These are phyloP conservation scores for Monosporascus sp. DNA, from an alignment of 2,329 filamentous ascomycete species.

Conservation along the genomic window DNA sequence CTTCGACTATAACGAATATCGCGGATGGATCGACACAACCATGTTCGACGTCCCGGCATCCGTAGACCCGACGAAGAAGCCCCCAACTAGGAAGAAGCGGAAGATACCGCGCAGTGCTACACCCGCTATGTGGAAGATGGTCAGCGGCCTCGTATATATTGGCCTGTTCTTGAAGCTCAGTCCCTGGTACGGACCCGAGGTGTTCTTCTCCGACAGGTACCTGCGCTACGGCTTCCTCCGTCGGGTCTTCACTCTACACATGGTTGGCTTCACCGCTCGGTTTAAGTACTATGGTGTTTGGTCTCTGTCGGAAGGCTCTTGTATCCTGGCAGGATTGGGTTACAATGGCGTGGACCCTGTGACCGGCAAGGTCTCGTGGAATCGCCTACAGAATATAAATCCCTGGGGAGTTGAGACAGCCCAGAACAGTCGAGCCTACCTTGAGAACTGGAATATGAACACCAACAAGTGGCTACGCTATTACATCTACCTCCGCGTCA, in stretches of 20 bases:
- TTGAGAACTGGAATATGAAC: constrained; percentile 97
- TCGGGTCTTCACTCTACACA: constrained; percentile 74
- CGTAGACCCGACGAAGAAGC: constrained; percentile 78
- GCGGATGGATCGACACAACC: constrained; percentile 83
- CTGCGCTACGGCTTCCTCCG: constrained; percentile 62
- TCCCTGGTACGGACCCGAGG: constrained; percentile 56
- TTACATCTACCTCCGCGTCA: constrained; percentile 92
- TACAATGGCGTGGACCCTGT: constrained; percentile 87
- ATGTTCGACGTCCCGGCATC: constrained; percentile 86
- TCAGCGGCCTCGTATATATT: constrained; percentile 73
- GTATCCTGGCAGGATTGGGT: constrained; percentile 87
- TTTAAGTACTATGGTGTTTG: constrained; percentile 97
- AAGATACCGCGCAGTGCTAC: constrained; percentile 88
- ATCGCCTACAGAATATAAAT: constrained; percentile 84
- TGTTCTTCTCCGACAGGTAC: constrained; percentile 62
- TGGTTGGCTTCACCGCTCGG: constrained; percentile 75
- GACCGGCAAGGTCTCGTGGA: constrained; percentile 80
- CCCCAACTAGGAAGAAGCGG: constrained; percentile 81
- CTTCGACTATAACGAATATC: constrained; percentile 93
- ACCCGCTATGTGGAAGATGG: constrained; percentile 74
- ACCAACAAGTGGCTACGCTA: constrained; percentile 96
- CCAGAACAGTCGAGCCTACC: constrained; percentile 87
- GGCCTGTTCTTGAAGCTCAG: constrained; percentile 69
- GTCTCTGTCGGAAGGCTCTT: constrained; percentile 87
- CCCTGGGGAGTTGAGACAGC: constrained; percentile 81